A percentile compares a stretch with the other conserved stretches of the same genome.
Evolutionary conservation across 2,329 filamentous ascomycete species (phyloP).

Genomic region (Diaporthe amygdali): DNA sequence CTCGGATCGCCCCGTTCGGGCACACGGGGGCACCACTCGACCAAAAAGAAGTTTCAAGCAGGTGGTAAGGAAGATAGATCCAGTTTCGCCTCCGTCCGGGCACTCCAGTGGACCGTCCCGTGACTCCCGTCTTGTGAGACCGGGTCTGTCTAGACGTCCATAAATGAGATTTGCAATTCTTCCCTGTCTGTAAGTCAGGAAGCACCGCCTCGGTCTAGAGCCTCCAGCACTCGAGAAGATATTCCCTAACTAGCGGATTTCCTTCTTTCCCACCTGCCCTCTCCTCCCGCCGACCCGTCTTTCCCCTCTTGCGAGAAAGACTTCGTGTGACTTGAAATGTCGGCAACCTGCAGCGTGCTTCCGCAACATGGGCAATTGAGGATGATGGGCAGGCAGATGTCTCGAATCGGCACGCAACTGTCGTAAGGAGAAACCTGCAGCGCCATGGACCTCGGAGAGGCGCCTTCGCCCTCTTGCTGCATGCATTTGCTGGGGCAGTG

Average conservation of each 20-base stretch:
- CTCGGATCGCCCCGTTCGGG: constrained; percentile 15
- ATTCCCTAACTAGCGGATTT: neutral
- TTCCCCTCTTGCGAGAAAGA: neutral
- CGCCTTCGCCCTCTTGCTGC: neutral
- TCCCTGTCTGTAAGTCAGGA: neutral
- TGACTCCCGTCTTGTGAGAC: neutral
- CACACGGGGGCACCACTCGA: neutral
- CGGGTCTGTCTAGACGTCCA: neutral
- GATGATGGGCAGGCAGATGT: constrained; percentile 17
- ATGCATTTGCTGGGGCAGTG: neutral
- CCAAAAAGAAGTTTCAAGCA: neutral
- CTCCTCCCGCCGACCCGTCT: neutral
- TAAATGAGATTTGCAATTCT: neutral
- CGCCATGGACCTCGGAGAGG: neutral
- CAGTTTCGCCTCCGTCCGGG: neutral
- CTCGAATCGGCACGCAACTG: neutral
- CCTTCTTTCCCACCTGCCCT: neutral
- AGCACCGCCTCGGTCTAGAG: neutral
- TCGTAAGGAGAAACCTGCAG: constrained; percentile 5
- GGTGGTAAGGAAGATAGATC: neutral
- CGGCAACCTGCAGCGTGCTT: constrained; percentile 19
- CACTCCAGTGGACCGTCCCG: neutral
- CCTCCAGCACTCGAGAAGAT: neutral
- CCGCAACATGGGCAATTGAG: neutral
- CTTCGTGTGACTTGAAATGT: constrained; percentile 8